Evolutionary conservation across 2,329 filamentous ascomycete species (phyloP).

Genomic region (Ophiobolus disseminans): DNA sequence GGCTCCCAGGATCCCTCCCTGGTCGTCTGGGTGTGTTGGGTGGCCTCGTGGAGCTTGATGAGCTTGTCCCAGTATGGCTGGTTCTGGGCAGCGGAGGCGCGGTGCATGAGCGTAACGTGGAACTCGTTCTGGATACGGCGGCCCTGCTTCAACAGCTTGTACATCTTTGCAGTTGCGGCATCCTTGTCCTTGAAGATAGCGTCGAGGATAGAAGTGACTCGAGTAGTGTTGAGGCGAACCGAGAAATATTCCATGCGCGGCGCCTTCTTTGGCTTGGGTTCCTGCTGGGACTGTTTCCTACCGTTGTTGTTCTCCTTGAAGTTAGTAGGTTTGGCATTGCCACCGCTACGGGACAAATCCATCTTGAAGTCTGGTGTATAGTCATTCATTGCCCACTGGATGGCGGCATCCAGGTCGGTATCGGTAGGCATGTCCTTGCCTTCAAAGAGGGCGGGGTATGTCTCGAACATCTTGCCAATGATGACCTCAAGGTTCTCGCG

Average conservation of each 20-base stretch:
- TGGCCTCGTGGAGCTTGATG: conserved; percentile 59
- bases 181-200: conserved; percentile 69
- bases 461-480: conserved; percentile 72
- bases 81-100: conserved; percentile 65
- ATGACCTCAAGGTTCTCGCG: conserved; percentile 84
- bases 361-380: conserved; percentile 81
- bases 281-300: conserved; percentile 27
- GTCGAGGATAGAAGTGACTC: conserved; percentile 68
- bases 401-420: conserved; percentile 79
- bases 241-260: conserved; percentile 70
- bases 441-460: conserved; percentile 78
- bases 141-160: conserved; percentile 73
- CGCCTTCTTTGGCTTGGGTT: conserved; percentile 57
- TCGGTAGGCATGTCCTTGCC: conserved; percentile 67
- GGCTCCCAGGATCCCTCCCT: conserved; percentile 52
- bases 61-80: conserved; percentile 81
- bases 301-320: conserved; percentile 32
- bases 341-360: conserved; percentile 66
- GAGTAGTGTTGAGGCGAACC: conserved; percentile 60
- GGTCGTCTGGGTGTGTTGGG: conserved; percentile 41
- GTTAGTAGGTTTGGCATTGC: conserved; percentile 19
- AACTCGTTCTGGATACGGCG: conserved; percentile 84
- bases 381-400: conserved; percentile 74
- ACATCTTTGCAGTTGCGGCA: conserved; percentile 69
- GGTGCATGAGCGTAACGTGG: conserved; percentile 93